Conservation (phyloP, 306 rosid genomes). For the Sicyos baderoa region DNA sequence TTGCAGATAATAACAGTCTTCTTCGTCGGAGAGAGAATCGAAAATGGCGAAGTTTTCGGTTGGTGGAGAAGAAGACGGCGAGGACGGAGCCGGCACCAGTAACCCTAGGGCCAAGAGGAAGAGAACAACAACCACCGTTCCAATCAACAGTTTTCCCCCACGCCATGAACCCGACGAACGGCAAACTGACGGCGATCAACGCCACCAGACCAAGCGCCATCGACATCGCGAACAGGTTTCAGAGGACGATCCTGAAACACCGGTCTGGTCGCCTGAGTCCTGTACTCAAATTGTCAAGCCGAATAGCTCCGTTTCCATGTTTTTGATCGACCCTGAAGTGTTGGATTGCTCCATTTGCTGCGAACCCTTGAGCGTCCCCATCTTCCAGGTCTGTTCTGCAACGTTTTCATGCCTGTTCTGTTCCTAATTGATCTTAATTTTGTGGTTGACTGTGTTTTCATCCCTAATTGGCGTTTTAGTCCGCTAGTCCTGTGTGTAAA, state of each 20-base stretch:
- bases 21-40: conserved; percentile 1
- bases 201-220: background rate
- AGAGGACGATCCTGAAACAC: background rate
- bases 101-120: conserved; percentile 8
- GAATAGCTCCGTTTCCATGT: conserved; percentile 12
- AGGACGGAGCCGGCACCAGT: background rate
- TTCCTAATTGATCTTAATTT: background rate
- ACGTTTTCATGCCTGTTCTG: background rate
- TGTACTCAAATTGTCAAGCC: background rate
- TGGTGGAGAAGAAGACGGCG: conserved; percentile 14
- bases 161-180: background rate
- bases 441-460: background rate
- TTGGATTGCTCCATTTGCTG: conserved; percentile 52
- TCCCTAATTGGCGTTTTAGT: background rate
- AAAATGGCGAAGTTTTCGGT: conserved; percentile 15
- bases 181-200: background rate
- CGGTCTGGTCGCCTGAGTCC: background rate
- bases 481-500: background rate
- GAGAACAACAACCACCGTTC: background rate
- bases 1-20: background rate
- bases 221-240: background rate
- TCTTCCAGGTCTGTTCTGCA: conserved; percentile 37
- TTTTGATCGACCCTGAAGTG: conserved; percentile 46
- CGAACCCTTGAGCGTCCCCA: conserved; percentile 41
- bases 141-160: background rate